Percentiles rank a stretch among this genome's conserved stretches.
Conservation (phyloP, 768 basidiomycete species). For the Rhizopogon roseolus region DNA sequence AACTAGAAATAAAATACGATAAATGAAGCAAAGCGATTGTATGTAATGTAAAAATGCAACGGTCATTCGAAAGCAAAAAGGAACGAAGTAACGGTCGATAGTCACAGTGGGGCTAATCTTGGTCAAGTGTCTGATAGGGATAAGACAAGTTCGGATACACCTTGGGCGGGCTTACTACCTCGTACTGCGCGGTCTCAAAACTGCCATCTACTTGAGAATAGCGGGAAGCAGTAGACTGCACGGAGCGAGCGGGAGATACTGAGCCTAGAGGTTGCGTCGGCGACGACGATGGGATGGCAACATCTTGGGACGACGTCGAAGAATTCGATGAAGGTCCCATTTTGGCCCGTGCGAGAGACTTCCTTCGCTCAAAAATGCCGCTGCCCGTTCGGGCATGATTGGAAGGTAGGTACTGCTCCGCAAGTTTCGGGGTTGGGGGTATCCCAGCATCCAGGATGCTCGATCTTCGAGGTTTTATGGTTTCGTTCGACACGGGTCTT, state of each 20-base stretch:
- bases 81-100: neutral
- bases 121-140: slow-evolving; percentile 53
- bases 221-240: slow-evolving; percentile 18
- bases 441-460: slow-evolving; percentile 43
- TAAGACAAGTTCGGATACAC: slow-evolving; percentile 42
- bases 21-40: neutral
- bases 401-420: slow-evolving; percentile 39
- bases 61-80: neutral
- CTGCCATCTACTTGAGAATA: slow-evolving; percentile 34
- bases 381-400: slow-evolving; percentile 29
- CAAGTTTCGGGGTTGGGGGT: slow-evolving; percentile 62
- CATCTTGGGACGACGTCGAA: slow-evolving; percentile 27
- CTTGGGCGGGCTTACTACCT: slow-evolving; percentile 53
- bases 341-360: slow-evolving; percentile 14
- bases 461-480: slow-evolving; percentile 38
- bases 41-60: neutral
- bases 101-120: slow-evolving; percentile 18
- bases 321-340: slow-evolving; percentile 13
- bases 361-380: slow-evolving; percentile 24
- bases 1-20: neutral
- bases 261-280: slow-evolving; percentile 16
- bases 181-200: slow-evolving; percentile 64
- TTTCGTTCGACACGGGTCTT: slow-evolving; percentile 28
- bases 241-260: slow-evolving; percentile 24
- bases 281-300: slow-evolving; percentile 12